A percentile compares a stretch with the other conserved stretches of the same genome.
These are phyloP conservation scores for Nemania sp. DNA, from an alignment of 2,329 filamentous ascomycete genomes.

Conservation along the genomic window DNA sequence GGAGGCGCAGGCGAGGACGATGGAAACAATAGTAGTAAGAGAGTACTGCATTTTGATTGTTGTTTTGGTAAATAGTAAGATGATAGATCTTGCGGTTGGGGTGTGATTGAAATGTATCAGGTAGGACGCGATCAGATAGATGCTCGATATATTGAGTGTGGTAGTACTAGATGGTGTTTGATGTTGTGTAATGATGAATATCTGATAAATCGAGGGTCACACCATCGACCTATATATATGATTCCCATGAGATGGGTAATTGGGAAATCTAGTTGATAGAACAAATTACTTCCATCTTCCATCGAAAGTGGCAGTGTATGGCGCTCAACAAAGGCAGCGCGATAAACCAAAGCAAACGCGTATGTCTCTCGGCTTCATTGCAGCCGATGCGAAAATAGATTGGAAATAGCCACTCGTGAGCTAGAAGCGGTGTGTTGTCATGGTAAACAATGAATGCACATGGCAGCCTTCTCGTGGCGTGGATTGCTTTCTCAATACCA, in stretches of 20 bases:
- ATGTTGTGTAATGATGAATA: constrained; percentile 9
- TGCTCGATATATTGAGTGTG: background rate
- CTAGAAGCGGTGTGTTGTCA: background rate
- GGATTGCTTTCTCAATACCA: background rate
- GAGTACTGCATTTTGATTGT: constrained; percentile 30
- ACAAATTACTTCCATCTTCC: constrained; percentile 1
- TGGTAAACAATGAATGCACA: background rate
- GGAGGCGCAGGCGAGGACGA: constrained; percentile 18
- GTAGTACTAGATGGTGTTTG: background rate
- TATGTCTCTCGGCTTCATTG: constrained; percentile 14
- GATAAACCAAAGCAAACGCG: background rate
- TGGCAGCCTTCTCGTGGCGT: constrained; percentile 15
- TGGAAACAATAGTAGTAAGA: constrained; percentile 10
- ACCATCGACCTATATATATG: constrained; percentile 16
- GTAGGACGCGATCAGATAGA: background rate
- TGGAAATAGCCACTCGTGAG: background rate
- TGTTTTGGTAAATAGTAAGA: background rate
- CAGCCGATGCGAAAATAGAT: constrained; percentile 31
- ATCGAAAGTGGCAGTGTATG: constrained; percentile 15
- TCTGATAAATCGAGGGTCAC: background rate
- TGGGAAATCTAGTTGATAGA: background rate
- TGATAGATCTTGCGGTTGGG: background rate
- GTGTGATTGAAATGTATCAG: background rate
- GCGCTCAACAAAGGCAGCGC: background rate
- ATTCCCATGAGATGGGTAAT: background rate